Percentiles rank a stretch among this genome's conserved stretches.
Evolutionary conservation across 108 stramenopile genomes (phyloP).

Genomic region (Cylindrotheca fusiformis): DNA sequence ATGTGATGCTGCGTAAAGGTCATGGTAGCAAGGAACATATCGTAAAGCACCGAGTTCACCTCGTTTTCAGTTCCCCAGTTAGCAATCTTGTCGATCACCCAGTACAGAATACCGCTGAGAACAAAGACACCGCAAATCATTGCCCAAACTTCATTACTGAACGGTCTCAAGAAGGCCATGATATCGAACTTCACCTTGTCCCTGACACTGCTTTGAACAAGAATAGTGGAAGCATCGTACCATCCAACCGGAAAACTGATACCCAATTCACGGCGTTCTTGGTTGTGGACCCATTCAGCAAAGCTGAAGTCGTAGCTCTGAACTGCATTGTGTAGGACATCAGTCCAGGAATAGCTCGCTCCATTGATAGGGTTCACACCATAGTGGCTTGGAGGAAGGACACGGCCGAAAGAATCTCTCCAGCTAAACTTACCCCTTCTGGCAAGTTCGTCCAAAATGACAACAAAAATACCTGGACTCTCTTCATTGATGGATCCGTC

Average conservation of each 20-base stretch:
- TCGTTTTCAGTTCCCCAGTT: neutral
- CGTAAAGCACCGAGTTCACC: neutral
- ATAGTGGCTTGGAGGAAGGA: neutral
- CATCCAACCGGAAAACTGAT: conserved; percentile 30
- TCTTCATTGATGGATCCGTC: conserved; percentile 11
- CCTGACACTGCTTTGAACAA: conserved; percentile 11
- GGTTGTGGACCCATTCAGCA: conserved; percentile 9
- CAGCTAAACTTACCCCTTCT: conserved; percentile 38
- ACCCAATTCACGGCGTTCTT: conserved; percentile 22
- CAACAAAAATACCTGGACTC: conserved; percentile 21
- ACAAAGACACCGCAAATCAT: conserved; percentile 22
- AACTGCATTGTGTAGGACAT: conserved; percentile 27
- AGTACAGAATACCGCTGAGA: conserved; percentile 22
- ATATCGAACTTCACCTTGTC: neutral
- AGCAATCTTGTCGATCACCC: conserved; percentile 17
- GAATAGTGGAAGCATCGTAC: conserved; percentile 30
- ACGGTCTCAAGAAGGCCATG: conserved; percentile 19
- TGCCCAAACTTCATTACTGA: conserved; percentile 25
- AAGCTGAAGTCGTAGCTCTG: conserved; percentile 31
- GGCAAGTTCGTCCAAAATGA: conserved; percentile 43
- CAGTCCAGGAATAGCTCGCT: neutral
- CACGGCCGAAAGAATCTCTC: conserved; percentile 25
- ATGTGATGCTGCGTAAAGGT: conserved; percentile 23
- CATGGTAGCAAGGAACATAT: conserved; percentile 15
- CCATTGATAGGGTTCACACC: neutral